These are phyloP conservation scores for Zalerion maritima DNA, from an alignment of 495 filamentous ascomycete genomes.

Conservation along the genomic window DNA sequence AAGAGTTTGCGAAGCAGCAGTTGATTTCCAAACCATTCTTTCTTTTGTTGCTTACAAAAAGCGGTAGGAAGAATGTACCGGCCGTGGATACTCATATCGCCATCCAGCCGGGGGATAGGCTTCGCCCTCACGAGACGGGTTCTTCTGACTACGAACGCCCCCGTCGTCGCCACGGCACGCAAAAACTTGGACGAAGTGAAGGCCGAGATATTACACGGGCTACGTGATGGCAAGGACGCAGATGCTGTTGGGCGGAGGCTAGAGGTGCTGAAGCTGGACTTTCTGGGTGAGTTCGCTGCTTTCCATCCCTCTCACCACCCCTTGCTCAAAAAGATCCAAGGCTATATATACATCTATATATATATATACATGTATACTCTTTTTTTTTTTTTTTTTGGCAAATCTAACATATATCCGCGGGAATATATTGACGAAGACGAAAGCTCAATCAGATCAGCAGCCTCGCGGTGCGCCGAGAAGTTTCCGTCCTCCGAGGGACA, in stretches of 20 bases:
- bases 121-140: slow-evolving; percentile 54
- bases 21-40: too few species aligned
- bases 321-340: slow-evolving; percentile 6
- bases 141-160: slow-evolving; percentile 46
- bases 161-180: slow-evolving; percentile 60
- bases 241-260: slow-evolving; percentile 17
- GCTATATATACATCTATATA: slow-evolving; percentile 2
- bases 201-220: slow-evolving; percentile 35
- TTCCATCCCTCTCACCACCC: slow-evolving; percentile 23
- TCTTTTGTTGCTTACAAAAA: too few species aligned
- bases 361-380: slow-evolving; percentile 18
- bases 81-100: slow-evolving; percentile 35
- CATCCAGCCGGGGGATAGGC: slow-evolving; percentile 62
- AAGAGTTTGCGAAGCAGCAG: too few species aligned
- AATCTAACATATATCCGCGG: too few species aligned
- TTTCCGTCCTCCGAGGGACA: slow-evolving; percentile 34
- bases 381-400: too few species aligned
- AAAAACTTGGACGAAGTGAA: slow-evolving; percentile 37
- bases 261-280: slow-evolving; percentile 41
- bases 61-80: too few species aligned
- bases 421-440: slow-evolving; percentile 30
- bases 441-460: slow-evolving; percentile 27
- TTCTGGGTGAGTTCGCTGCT: slow-evolving; percentile 35
- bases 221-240: slow-evolving; percentile 30
- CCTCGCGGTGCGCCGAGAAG: slow-evolving; percentile 18